Evolutionary conservation across 2,329 filamentous ascomycete species (phyloP).

Genomic region (Talaromyces pinophilus): DNA sequence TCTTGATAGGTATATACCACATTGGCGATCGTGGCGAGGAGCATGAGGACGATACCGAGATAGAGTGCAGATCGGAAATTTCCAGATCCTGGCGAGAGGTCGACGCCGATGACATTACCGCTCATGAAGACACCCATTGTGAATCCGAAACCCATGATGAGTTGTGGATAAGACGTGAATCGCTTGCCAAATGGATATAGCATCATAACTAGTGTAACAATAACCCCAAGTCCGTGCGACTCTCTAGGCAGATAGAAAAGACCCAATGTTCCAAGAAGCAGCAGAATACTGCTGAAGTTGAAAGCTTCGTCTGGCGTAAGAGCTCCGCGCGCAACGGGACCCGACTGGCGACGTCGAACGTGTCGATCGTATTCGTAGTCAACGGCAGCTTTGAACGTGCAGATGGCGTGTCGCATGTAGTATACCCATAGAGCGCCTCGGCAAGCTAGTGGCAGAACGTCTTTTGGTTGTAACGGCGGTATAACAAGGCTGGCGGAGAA

Average conservation of each 20-base stretch:
- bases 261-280: not conserved
- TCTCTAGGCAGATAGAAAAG: slow-evolving; percentile 7
- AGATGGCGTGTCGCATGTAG: slow-evolving; percentile 15
- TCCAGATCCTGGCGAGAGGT: not conserved
- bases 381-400: slow-evolving; percentile 6
- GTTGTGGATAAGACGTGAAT: not conserved
- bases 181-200: slow-evolving; percentile 12
- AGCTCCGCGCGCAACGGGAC: slow-evolving; percentile 11
- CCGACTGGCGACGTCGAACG: not conserved
- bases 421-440: slow-evolving; percentile 4
- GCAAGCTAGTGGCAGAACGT: not conserved
- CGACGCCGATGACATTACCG: not conserved
- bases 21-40: slow-evolving; percentile 1
- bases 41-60: not conserved
- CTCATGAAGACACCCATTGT: slow-evolving; percentile 5
- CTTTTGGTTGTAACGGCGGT: not conserved
- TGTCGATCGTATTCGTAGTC: slow-evolving; percentile 13
- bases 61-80: not conserved
- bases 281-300: slow-evolving; percentile 4
- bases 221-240: not conserved
- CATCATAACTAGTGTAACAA: slow-evolving; percentile 4
- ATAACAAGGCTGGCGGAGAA: slow-evolving; percentile 3
- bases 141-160: slow-evolving; percentile 3
- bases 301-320: slow-evolving; percentile 9
- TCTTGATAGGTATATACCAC: slow-evolving; percentile 18